Conservation (phyloP, 257 asterid genomes). For the Plantago ovata region DNA sequence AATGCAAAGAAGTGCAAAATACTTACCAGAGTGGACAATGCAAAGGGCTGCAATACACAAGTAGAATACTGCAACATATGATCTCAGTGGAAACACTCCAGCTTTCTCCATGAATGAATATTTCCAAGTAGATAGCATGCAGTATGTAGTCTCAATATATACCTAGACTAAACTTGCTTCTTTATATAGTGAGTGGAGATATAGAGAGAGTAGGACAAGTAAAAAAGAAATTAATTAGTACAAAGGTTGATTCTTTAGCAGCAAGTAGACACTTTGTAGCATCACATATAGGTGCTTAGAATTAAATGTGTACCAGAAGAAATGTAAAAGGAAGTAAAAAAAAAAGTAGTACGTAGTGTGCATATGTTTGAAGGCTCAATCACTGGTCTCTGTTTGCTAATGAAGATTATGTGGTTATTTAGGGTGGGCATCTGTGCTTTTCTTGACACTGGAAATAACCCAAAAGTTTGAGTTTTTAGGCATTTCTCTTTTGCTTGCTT, state of each 20-base stretch:
- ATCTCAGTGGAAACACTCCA: constrained; percentile 20
- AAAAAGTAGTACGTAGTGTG: constrained; percentile 11
- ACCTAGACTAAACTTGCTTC: constrained; percentile 11
- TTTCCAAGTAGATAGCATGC: background rate
- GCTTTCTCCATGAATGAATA: constrained; percentile 28
- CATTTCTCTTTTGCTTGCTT: constrained; percentile 66
- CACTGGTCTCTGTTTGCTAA: constrained; percentile 12
- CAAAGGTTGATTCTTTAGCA: constrained; percentile 45
- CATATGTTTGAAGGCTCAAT: constrained; percentile 12
- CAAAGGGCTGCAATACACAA: constrained; percentile 33
- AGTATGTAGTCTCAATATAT: background rate
- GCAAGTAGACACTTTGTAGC: constrained; percentile 28
- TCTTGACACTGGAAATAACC: constrained; percentile 49
- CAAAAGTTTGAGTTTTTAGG: constrained; percentile 26
- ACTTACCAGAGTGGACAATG: constrained; percentile 41
- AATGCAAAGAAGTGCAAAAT: background rate
- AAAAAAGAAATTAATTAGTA: constrained; percentile 5
- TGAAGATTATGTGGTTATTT: background rate
- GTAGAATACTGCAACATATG: constrained; percentile 28
- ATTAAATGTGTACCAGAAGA: constrained; percentile 54
- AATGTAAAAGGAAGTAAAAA: constrained; percentile 30
- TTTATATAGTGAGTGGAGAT: background rate
- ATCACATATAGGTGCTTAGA: constrained; percentile 19
- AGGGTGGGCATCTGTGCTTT: constrained; percentile 77
- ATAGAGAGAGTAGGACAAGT: background rate